Percentiles rank a stretch among this genome's conserved stretches.
These are phyloP conservation scores for Fusarium vanettenii DNA, from an alignment of 2,329 filamentous ascomycete species.

Conservation along the genomic window DNA sequence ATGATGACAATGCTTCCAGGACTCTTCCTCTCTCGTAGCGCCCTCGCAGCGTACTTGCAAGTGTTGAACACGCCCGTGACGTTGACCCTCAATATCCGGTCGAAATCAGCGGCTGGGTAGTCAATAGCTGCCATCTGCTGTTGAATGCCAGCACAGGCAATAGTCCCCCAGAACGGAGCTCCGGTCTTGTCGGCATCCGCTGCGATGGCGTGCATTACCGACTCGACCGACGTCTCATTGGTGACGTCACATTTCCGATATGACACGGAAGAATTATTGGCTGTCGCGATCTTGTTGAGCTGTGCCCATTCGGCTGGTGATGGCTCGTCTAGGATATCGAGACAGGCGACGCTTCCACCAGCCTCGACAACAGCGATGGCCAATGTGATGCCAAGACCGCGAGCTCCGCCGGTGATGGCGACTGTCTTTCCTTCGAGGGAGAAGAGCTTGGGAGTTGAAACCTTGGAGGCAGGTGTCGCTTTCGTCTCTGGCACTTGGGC, in stretches of 20 bases:
- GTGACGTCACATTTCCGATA: slow-evolving; percentile 62
- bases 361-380: slow-evolving; percentile 61
- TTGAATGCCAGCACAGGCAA: slow-evolving; percentile 63
- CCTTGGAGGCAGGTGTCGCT: slow-evolving; percentile 46
- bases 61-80: slow-evolving; percentile 77
- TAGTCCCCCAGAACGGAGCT: slow-evolving; percentile 51
- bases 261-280: slow-evolving; percentile 48
- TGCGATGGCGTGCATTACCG: slow-evolving; percentile 51
- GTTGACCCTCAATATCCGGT: slow-evolving; percentile 77
- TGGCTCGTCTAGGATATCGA: slow-evolving; percentile 57
- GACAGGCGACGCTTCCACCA: slow-evolving; percentile 60
- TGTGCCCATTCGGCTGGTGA: slow-evolving; percentile 54
- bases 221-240: slow-evolving; percentile 53
- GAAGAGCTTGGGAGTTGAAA: slow-evolving; percentile 51
- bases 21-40: slow-evolving; percentile 56
- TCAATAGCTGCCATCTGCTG: slow-evolving; percentile 59
- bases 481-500: slow-evolving; percentile 45
- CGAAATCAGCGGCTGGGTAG: slow-evolving; percentile 67
- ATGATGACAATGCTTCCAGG: slow-evolving; percentile 63
- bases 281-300: slow-evolving; percentile 55
- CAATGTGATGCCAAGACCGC: slow-evolving; percentile 62
- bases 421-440: slow-evolving; percentile 58
- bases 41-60: slow-evolving; percentile 75
- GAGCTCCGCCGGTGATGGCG: slow-evolving; percentile 62
- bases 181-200: slow-evolving; percentile 46